Evolutionary conservation across 495 filamentous ascomycete genomes (phyloP).

Genomic region (Penicillium longicatenatum): DNA sequence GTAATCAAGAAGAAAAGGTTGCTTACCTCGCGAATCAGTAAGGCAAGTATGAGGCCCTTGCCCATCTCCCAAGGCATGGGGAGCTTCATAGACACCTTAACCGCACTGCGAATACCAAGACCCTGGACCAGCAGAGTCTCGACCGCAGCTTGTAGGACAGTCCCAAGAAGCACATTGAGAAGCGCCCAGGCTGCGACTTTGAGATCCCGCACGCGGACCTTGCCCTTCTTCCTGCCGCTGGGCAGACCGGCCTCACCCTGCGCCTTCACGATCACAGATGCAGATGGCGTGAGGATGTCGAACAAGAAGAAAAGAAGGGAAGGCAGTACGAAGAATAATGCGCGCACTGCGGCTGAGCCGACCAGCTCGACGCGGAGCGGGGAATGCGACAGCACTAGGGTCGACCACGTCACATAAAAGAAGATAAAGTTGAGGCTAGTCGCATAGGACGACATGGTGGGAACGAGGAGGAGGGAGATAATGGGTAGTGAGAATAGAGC

Average conservation of each 20-base stretch:
- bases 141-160: slow-evolving; percentile 56
- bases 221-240: slow-evolving; percentile 50
- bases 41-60: slow-evolving; percentile 51
- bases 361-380: slow-evolving; percentile 76
- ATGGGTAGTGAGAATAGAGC: slow-evolving; percentile 71
- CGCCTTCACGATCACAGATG: slow-evolving; percentile 68
- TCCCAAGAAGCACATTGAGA: slow-evolving; percentile 64
- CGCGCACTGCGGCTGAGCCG: slow-evolving; percentile 65
- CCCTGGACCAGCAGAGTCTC: slow-evolving; percentile 56
- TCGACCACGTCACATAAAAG: slow-evolving; percentile 90
- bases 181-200: slow-evolving; percentile 57
- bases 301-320: slow-evolving; percentile 73
- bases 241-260: slow-evolving; percentile 67
- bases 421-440: slow-evolving; percentile 84
- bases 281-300: slow-evolving; percentile 67
- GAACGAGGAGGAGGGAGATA: slow-evolving; percentile 63
- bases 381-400: slow-evolving; percentile 73
- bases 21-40: slow-evolving; percentile 58
- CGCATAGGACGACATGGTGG: slow-evolving; percentile 60
- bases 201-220: slow-evolving; percentile 32
- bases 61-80: slow-evolving; percentile 64
- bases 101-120: slow-evolving; percentile 52
- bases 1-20: background rate
- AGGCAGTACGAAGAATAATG: slow-evolving; percentile 72
- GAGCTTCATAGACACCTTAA: slow-evolving; percentile 58